phyloP scores from a whole-genome alignment of 2,329 filamentous ascomycete species.

The Xylaria hypoxylon region DNA sequence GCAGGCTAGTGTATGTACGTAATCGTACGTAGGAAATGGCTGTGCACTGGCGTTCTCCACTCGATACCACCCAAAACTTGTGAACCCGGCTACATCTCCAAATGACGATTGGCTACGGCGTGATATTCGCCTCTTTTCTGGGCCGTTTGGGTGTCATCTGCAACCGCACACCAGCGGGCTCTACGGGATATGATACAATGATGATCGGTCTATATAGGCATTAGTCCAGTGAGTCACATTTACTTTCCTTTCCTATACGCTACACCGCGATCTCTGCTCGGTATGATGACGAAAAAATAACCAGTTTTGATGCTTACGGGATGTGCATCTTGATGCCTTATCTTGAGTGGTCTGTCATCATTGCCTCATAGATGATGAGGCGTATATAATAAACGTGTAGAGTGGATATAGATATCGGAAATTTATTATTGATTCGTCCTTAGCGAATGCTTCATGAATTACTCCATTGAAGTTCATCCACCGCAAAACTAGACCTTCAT shows the following conservation, averaged over 20 bases:
- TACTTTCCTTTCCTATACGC: not conserved
- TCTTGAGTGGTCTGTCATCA: conserved; percentile 7
- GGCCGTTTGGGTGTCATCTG: conserved; percentile 21
- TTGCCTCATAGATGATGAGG: conserved; percentile 17
- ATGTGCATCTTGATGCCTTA: conserved; percentile 4
- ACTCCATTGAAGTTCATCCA: not conserved
- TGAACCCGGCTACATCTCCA: conserved; percentile 1
- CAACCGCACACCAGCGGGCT: conserved; percentile 5
- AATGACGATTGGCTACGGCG: conserved; percentile 17
- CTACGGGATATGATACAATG: conserved; percentile 32
- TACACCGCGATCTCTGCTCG: not conserved
- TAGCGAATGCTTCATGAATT: not conserved
- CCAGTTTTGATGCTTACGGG: conserved; percentile 15
- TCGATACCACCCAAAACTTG: not conserved
- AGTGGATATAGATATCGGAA: not conserved
- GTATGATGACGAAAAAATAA: conserved; percentile 16
- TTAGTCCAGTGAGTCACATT: not conserved
- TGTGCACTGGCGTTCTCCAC: conserved; percentile 24
- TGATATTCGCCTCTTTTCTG: conserved; percentile 16
- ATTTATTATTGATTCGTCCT: not conserved
- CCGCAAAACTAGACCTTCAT: not conserved
- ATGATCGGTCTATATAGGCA: conserved; percentile 17
- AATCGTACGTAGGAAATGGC: not conserved
- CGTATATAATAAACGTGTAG: conserved; percentile 1
- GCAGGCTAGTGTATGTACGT: conserved; percentile 11